These are phyloP conservation scores for Alternaria hordeiaustralica DNA, from an alignment of 2,329 filamentous ascomycete species.

Conservation along the genomic window DNA sequence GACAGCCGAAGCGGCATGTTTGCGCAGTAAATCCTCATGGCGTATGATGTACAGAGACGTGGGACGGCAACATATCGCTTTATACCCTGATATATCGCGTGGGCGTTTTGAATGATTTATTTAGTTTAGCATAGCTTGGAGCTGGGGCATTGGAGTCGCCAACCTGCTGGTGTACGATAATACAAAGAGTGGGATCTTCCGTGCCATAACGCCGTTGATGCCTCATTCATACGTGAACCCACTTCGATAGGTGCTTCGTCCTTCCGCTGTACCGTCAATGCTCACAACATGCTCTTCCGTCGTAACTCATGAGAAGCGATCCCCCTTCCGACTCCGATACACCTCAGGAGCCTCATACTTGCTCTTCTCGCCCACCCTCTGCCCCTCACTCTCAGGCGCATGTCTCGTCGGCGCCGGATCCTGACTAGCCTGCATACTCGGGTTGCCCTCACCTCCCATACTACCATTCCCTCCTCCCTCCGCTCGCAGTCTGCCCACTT, in stretches of 20 bases:
- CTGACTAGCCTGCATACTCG: constrained; percentile 73
- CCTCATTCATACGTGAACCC: background rate
- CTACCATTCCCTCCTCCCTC: constrained; percentile 16
- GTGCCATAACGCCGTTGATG: background rate
- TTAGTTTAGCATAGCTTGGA: constrained; percentile 4
- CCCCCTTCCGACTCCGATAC: constrained; percentile 80
- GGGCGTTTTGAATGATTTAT: constrained; percentile 20
- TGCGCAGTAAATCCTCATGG: constrained; percentile 11
- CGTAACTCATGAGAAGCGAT: constrained; percentile 68
- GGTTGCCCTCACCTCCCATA: constrained; percentile 53
- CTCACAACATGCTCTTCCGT: background rate
- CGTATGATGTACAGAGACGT: background rate
- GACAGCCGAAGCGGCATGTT: constrained; percentile 54
- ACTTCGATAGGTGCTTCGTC: background rate
- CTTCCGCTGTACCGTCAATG: background rate
- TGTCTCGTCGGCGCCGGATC: constrained; percentile 90
- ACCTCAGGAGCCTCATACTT: constrained; percentile 85
- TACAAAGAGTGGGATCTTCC: constrained; percentile 16
- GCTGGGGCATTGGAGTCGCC: background rate
- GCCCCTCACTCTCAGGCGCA: constrained; percentile 72
- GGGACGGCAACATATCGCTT: constrained; percentile 24
- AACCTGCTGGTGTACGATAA: constrained; percentile 1
- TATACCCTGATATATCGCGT: constrained; percentile 45
- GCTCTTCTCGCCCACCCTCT: constrained; percentile 76
- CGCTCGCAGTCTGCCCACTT: constrained; percentile 11